These are phyloP conservation scores for Liquidambar formosana DNA, from an alignment of 164 flowering plant genomes.

Conservation along the genomic window DNA sequence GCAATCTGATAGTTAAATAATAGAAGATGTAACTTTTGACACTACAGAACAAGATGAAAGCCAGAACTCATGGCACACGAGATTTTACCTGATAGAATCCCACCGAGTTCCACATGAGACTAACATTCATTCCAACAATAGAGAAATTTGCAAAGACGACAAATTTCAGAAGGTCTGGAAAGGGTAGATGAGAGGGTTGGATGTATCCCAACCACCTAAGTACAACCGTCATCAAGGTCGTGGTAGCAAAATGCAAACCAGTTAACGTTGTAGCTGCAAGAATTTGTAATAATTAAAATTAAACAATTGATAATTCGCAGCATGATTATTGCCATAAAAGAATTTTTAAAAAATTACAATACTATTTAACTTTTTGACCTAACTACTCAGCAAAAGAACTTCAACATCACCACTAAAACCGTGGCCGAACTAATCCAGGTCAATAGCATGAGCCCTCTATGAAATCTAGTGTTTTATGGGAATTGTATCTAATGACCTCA, in stretches of 20 bases:
- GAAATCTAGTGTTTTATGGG: too few relatives aligned
- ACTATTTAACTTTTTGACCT: too few relatives aligned
- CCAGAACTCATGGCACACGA: not conserved
- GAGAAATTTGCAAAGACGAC: constrained; percentile 67
- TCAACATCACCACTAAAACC: too few relatives aligned
- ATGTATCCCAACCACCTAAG: constrained; percentile 58
- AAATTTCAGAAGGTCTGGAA: constrained; percentile 50
- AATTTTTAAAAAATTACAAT: not conserved
- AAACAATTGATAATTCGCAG: not conserved
- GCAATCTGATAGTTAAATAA: constrained; percentile 47
- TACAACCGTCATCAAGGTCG: constrained; percentile 52
- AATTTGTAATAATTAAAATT: not conserved
- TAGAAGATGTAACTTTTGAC: not conserved
- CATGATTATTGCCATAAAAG: not conserved
- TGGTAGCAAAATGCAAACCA: constrained; percentile 64
- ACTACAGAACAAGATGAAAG: not conserved
- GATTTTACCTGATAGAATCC: constrained; percentile 70
- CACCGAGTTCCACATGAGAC: constrained; percentile 77
- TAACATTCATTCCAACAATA: constrained; percentile 78
- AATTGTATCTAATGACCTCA: too few relatives aligned
- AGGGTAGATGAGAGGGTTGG: constrained; percentile 52
- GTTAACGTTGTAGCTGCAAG: constrained; percentile 74
- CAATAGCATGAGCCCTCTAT: too few relatives aligned
- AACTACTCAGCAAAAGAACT: too few relatives aligned
- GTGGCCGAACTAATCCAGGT: too few relatives aligned